Percentiles rank a stretch among this genome's conserved stretches.
phyloP scores from a whole-genome alignment of 2,329 filamentous ascomycete species.

The Beauveria pseudobassiana region DNA sequence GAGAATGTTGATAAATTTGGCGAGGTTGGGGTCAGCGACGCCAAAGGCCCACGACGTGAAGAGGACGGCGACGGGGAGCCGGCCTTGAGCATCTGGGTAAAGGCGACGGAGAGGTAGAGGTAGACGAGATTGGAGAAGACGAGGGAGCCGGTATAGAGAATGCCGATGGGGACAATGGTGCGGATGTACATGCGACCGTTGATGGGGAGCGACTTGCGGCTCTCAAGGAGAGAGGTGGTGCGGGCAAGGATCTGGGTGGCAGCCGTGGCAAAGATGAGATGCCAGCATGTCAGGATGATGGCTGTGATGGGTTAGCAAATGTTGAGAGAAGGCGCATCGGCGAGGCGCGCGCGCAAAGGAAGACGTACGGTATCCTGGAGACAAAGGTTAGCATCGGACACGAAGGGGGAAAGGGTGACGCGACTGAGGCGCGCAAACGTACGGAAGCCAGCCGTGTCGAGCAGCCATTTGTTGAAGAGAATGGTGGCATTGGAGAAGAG shows the following conservation, averaged over 20 bases:
- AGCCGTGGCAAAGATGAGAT: slow-evolving; percentile 57
- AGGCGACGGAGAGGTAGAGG: slow-evolving; percentile 58
- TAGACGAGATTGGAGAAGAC: slow-evolving; percentile 62
- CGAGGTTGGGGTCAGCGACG: slow-evolving; percentile 38
- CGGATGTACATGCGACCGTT: slow-evolving; percentile 52
- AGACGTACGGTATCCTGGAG: slow-evolving; percentile 28
- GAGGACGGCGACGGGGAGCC: slow-evolving; percentile 59
- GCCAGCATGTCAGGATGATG: slow-evolving; percentile 59
- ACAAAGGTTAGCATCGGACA: neutral
- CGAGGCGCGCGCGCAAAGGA: neutral
- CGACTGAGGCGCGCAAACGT: slow-evolving; percentile 29
- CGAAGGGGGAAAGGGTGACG: slow-evolving; percentile 17
- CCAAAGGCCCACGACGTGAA: slow-evolving; percentile 56
- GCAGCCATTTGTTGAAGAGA: slow-evolving; percentile 87
- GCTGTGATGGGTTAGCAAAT: slow-evolving; percentile 23
- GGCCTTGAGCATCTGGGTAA: slow-evolving; percentile 67
- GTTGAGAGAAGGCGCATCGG: neutral
- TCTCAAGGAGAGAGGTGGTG: slow-evolving; percentile 56
- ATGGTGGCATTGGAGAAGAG: slow-evolving; percentile 78
- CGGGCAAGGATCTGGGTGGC: slow-evolving; percentile 60
- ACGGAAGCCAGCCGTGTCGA: slow-evolving; percentile 70
- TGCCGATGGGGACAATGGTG: slow-evolving; percentile 57
- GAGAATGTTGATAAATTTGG: slow-evolving; percentile 39
- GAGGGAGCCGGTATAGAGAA: slow-evolving; percentile 59
- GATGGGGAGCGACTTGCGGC: slow-evolving; percentile 54